These are phyloP conservation scores for Lasiosphaeria miniovina DNA, from an alignment of 495 filamentous ascomycete species.

Conservation along the genomic window DNA sequence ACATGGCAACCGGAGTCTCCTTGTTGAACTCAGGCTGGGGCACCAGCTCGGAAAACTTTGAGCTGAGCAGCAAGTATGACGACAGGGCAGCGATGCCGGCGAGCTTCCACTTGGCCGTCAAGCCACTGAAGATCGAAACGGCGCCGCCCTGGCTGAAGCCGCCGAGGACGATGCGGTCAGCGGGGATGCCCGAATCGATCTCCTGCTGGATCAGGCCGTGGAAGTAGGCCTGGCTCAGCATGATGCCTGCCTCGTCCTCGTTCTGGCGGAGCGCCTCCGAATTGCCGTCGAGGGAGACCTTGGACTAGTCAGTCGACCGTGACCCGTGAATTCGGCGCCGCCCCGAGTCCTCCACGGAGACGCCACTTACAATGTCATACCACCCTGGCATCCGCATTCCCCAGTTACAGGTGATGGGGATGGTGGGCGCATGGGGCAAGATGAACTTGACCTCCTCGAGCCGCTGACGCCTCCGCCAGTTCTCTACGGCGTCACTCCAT, in stretches of 20 bases:
- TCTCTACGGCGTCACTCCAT: constrained; percentile 79
- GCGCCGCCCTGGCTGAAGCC: constrained; percentile 59
- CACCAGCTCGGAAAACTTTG: constrained; percentile 64
- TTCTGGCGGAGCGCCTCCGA: constrained; percentile 44
- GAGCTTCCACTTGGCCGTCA: constrained; percentile 71
- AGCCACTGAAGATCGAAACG: constrained; percentile 57
- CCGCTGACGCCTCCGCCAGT: constrained; percentile 78
- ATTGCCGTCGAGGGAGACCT: constrained; percentile 32
- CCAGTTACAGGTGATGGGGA: constrained; percentile 82
- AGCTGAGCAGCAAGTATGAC: constrained; percentile 72
- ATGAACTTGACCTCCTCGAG: constrained; percentile 91
- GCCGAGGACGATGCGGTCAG: constrained; percentile 79
- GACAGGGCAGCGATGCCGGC: constrained; percentile 86
- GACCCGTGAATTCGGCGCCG: background rate
- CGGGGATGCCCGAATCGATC: constrained; percentile 76
- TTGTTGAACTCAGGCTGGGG: constrained; percentile 67
- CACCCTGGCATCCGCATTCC: constrained; percentile 87
- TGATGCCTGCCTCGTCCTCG: constrained; percentile 80
- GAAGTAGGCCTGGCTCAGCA: constrained; percentile 69
- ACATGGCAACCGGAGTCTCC: constrained; percentile 82
- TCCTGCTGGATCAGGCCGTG: constrained; percentile 78
- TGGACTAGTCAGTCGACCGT: background rate
- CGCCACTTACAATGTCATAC: constrained; percentile 78
- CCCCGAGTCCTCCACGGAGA: background rate
- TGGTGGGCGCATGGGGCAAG: constrained; percentile 86